These are phyloP conservation scores for Lathyrus tuberosus DNA, from an alignment of 306 rosid genomes.

Conservation along the genomic window DNA sequence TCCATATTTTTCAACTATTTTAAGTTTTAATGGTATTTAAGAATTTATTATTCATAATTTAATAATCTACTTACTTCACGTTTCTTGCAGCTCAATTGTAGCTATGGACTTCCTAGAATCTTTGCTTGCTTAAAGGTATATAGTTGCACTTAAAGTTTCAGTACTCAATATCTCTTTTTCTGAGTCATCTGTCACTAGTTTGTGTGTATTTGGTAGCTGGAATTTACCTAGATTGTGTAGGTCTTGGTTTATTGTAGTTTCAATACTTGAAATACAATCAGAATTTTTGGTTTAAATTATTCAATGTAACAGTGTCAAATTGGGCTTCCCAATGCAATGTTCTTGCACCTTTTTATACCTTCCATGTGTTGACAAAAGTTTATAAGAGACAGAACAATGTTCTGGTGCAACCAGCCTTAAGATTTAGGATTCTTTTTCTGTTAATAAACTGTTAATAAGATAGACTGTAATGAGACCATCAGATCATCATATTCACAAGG, in stretches of 20 bases:
- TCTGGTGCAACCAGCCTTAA: constrained; percentile 11
- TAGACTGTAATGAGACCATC: no score
- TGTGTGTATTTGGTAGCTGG: constrained; percentile 25
- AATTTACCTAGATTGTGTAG: constrained; percentile 19
- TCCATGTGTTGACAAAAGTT: not conserved
- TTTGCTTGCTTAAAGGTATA: constrained; percentile 96
- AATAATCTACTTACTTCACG: constrained; percentile 37
- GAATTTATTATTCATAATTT: constrained; percentile 11
- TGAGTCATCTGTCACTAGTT: constrained; percentile 17
- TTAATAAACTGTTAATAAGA: no score
- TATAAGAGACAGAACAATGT: not conserved
- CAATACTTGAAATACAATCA: constrained; percentile 29
- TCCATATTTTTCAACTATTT: constrained; percentile 21
- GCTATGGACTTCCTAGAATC: constrained; percentile 89
- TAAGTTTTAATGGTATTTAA: constrained; percentile 5
- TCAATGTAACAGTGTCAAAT: no score
- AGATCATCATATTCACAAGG: no score
- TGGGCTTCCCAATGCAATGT: not conserved
- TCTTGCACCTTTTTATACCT: constrained; percentile 1
- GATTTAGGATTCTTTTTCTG: not conserved
- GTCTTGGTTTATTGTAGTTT: constrained; percentile 6
- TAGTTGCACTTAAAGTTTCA: constrained; percentile 21
- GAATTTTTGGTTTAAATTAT: no score
- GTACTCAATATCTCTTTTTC: constrained; percentile 15
- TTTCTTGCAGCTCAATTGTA: constrained; percentile 75